Evolutionary conservation across 805 yeast genomes (phyloP), one percentile per base, ranked within the genome.

Genomic region (Lipomyces yamadae): DNA sequence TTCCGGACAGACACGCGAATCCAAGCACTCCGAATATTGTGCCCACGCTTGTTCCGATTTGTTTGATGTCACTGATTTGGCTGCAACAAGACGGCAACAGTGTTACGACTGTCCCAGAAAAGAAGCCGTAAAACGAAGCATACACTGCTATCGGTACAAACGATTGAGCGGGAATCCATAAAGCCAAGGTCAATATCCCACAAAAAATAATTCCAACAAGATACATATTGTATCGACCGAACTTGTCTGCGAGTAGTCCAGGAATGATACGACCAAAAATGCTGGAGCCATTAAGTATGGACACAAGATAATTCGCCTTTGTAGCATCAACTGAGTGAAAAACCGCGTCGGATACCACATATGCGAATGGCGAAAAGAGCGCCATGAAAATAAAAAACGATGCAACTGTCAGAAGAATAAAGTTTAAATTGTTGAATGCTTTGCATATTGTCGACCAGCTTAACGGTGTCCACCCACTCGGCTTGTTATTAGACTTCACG

Each of bases 1-100:
- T 72, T 0, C 77, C 78, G 0, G 72, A 50, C 8, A 76, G 70
- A 24, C 69, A 60, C 0, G 83, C 86, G 72, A 84, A 81, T 0
- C 92, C 82, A 54, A 88, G 86, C 8, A 81, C 72, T 7, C 83
- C 79, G 52, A 90, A 80, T 0, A 91, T 83, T 53, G 86, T 63
- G 2, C 90, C 90, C 90, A 91, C 89, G 10, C 77, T 67, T 11
- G 71, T 70, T 10, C 79, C 77, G 24, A 73, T 65, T 29, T 70
- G 58, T 15, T 68, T 61, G 50, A 72, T 54, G 57, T 73, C 68
- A 2, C 76, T 73, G 50, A 59, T 59, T 32, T 68, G 63, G 3
- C 77, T 75, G 4, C 74, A 69, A 24, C 75, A 67, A 3, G 76
- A 73, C 0, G 79, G 78, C 8, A 75, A 72, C 15, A 78, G 63